Base-by-base conservation (phyloP, 768 basidiomycete species). In the Clavulina sp. region DNA sequence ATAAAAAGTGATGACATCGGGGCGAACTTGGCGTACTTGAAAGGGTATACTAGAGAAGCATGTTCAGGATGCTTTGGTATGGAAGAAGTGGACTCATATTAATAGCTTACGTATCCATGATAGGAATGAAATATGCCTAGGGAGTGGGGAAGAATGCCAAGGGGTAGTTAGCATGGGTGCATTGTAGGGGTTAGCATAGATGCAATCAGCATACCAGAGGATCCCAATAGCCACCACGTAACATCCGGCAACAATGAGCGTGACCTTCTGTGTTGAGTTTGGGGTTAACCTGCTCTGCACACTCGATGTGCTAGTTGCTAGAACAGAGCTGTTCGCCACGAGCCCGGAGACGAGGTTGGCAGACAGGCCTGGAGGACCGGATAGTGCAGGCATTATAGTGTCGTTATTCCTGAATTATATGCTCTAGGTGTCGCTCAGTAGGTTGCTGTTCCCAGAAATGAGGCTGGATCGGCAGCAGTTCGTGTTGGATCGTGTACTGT, bases 161-260 rank as follows among this genome's bases (percentile, higher is more conserved):
- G 21, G 13, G 36, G 21, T 21, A 38, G 26, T 16, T 26, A 46
- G 26, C 43, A 46, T 9, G 26, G 43, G 26, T 9, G 13, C 24
- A 13, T 16, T 13, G 9, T 9, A 28, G 13, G 1, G 13, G 13
- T 24, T 46, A 32, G 46, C 24, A 28, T 16, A 1, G 40, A 41
- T 7, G 61, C n/a, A n/a, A n/a, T n/a, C n/a, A n/a, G n/a, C 77
- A 56, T 61, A 81, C 85, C 86, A 89, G 56, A 89, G 65, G 50
- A 89, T 77, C n/a, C 69, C 81, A 62, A 88, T 89, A 3, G 65
- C 72, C 23, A 87, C 26, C 51, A 87, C 68, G 64, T 88, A 89
- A 29, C 70, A 70, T 6, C 76, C 84, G 4, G 84, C 86, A 29
- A 86, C 80, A 51, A 89, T 86, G 44, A 89, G 66, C 1, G 86